Base-by-base conservation (phyloP, 768 basidiomycete genomes). In the Sporobolomyces roseus region DNA sequence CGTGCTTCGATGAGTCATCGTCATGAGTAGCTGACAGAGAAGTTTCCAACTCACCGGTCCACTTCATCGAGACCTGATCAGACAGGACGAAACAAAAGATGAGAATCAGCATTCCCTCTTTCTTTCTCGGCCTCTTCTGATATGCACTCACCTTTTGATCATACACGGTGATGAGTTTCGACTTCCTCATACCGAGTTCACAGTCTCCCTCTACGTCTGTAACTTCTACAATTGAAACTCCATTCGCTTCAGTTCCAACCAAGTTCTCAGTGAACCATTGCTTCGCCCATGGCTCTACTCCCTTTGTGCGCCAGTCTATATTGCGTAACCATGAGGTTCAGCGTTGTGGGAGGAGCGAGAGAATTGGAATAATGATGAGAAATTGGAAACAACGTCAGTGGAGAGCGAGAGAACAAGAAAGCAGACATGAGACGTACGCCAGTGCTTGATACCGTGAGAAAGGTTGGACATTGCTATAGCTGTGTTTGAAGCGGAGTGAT, bases 91-190 rank as follows among this genome's bases (percentile, higher is more conserved):
- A 35, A 27, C 8, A 17, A 46, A 46, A n/a, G n/a, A n/a, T n/a
- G n/a, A n/a, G n/a, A n/a, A n/a, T n/a, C n/a, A n/a, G n/a, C n/a
- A n/a, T n/a, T n/a, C n/a, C n/a, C n/a, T n/a, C n/a, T n/a, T n/a
- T n/a, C n/a, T n/a, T n/a, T n/a, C 21, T 46, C 45, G 23, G 45
- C 21, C 21, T 46, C 13, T 56, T 38, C 25, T 21, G 55, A 27
- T 9, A n/a, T 8, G 10, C 10, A 1, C 68, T 65, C 35, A 76
- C 48, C 33, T 71, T 68, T 64, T 64, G 62, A 56, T 75, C 74
- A 63, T 76, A 76, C 61, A 75, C 66, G 19, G 74, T 75, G 46
- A 76, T 55, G 8, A 76, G 61, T 65, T 72, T 72, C 21, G 36
- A 29, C 38, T 65, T 63, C 38, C 69, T 32, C 62, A 63, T 58